phyloP scores from a whole-genome alignment of 169 alveolate species.

The Cyclospora cayetanensis region DNA sequence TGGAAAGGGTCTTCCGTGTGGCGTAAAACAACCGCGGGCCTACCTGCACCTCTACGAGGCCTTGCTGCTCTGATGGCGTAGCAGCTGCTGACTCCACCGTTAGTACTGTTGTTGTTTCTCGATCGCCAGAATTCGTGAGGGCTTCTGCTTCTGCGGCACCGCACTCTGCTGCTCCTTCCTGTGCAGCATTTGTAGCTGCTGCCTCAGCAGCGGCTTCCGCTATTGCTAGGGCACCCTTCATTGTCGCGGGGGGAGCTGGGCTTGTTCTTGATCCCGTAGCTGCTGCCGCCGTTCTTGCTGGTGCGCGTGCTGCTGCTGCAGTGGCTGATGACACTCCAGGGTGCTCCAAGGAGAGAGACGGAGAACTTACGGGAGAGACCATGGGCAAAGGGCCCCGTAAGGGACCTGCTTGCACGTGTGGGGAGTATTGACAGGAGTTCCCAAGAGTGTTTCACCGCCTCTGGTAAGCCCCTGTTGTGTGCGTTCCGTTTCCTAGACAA shows the following conservation, averaged over 20 bases:
- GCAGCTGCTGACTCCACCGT: no score
- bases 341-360: background rate
- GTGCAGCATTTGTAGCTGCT: background rate
- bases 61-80: background rate
- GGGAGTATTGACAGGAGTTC: no score
- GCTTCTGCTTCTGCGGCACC: background rate
- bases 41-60: background rate
- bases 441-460: no score
- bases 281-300: background rate
- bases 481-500: no score
- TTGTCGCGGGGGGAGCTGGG: background rate
- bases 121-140: background rate
- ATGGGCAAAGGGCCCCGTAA: no score
- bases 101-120: background rate
- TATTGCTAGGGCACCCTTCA: background rate
- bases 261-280: background rate
- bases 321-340: background rate
- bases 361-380: no score
- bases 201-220: background rate
- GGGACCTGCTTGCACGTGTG: no score
- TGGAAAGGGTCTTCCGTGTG: background rate
- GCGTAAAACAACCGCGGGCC: background rate
- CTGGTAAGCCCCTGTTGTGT: no score
- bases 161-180: background rate
- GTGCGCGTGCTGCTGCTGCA: background rate